Base-by-base conservation (phyloP, 2,329 filamentous ascomycete species). In the Epichloe bromicola region DNA sequence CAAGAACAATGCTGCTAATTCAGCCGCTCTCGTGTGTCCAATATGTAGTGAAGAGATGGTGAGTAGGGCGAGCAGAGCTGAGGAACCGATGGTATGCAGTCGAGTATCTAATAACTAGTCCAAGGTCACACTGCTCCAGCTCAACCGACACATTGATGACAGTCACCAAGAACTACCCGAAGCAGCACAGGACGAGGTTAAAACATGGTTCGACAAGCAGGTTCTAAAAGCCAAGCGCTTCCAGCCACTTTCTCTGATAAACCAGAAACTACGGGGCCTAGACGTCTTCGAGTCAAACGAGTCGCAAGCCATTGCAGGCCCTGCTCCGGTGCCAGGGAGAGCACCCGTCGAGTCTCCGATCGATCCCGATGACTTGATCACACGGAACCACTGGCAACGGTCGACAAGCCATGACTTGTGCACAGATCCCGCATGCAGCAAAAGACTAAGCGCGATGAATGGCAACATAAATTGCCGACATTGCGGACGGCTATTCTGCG, bases 21-120 rank as follows among this genome's bases (percentile, higher is more conserved):
- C 80, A 49, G 79, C 79, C 57, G 79, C 79, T 66, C 80, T 98
- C 53, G 81, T 91, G 51, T 98, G 93, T 66, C 93, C 93, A n/a
- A 98, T 98, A 64, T 98, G 93, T 69, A 89, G 83, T 59, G 94
- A 97, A 70, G 90, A 96, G 68, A 98, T 98, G 93, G 89, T 93
- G 71, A 56, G 71, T 61, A 23, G 8, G 30, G 38, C 42, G n/a
- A 15, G 19, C 5, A 15, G 14, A 34, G 37, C 30, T 12, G 12
- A 23, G 14, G 14, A 14, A 17, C 11, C 15, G 17, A 14, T 5
- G 30, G 3, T 15, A 36, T 17, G 14, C 14, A 48, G n/a, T 17
- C 14, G 20, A 19, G 14, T 4, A 8, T 33, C 45, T 55, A 7
- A 54, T 15, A 3, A 12, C 30, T 23, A 7, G 14, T 43, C 33